Evolutionary conservation across 495 filamentous ascomycete genomes (phyloP).

Genomic region (Tuber brumale): DNA sequence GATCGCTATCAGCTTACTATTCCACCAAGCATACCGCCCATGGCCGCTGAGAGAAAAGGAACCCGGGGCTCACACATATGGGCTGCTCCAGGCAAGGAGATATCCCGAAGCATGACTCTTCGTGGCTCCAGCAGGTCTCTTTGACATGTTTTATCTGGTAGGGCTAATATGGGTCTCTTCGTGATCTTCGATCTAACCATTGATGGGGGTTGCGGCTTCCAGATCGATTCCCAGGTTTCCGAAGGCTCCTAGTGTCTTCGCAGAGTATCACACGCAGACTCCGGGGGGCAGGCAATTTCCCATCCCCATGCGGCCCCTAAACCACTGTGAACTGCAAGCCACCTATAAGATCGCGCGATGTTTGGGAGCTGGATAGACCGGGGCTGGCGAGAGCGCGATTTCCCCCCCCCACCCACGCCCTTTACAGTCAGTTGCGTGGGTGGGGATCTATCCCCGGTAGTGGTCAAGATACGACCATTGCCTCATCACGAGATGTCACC

Average conservation of each 20-base stretch:
- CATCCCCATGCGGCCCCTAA: background rate
- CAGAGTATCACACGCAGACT: background rate
- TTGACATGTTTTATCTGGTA: background rate
- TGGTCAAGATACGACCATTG: background rate
- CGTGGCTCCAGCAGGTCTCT: too few species aligned
- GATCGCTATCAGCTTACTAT: background rate
- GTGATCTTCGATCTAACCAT: background rate
- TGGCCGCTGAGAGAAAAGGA: too few species aligned
- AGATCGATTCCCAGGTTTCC: background rate
- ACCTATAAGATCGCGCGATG: background rate
- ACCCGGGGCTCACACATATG: background rate
- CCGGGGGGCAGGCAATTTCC: background rate
- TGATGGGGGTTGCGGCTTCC: background rate
- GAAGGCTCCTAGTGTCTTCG: background rate
- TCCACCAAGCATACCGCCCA: background rate
- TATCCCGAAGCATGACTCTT: background rate
- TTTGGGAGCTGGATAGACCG: background rate
- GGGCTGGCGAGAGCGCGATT: background rate
- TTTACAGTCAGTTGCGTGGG: background rate
- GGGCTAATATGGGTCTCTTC: background rate
- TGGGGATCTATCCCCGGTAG: background rate
- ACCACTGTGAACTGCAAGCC: background rate
- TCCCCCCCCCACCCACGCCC: too few species aligned
- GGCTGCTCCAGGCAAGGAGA: too few species aligned
- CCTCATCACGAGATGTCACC: background rate